phyloP scores from a whole-genome alignment of 805 yeast genomes.

The Yarrowia sp. region DNA sequence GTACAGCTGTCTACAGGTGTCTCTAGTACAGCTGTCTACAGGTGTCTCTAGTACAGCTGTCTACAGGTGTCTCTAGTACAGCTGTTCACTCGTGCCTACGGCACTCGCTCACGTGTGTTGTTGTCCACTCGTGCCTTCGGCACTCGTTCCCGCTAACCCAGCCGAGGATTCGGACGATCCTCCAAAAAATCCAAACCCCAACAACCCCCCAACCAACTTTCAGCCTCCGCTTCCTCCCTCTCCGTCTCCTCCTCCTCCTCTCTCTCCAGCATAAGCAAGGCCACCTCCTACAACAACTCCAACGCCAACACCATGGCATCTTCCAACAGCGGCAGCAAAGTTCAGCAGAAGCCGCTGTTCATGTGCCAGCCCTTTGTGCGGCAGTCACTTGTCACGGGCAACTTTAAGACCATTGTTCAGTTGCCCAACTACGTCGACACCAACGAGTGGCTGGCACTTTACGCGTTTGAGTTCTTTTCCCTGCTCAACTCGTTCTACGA shows the following conservation, averaged over 20 bases:
- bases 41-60: too few species aligned
- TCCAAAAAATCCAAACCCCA: conserved; percentile 48
- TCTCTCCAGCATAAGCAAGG: conserved; percentile 35
- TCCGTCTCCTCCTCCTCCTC: conserved; percentile 33
- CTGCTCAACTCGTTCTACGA: conserved; percentile 86
- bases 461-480: conserved; percentile 83
- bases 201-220: conserved; percentile 40
- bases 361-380: conserved; percentile 90
- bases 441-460: conserved; percentile 94
- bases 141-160: conserved; percentile 29
- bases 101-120: conserved; percentile 29
- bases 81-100: too few species aligned
- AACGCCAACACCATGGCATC: conserved; percentile 1
- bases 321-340: conserved; percentile 23
- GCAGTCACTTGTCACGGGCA: conserved; percentile 93
- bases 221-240: conserved; percentile 30
- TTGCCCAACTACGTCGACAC: conserved; percentile 91
- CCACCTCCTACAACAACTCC: conserved; percentile 29
- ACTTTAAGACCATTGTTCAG: conserved; percentile 92
- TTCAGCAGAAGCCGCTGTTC: conserved; percentile 54
- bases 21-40: too few species aligned
- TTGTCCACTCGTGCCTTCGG: too few species aligned
- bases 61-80: too few species aligned
- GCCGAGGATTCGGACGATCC: conserved; percentile 60
- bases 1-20: too few species aligned